A percentile compares a stretch with the other conserved stretches of the same genome.
Evolutionary conservation across 768 basidiomycete species (phyloP).

Genomic region (Udeniomyces megalosporus): DNA sequence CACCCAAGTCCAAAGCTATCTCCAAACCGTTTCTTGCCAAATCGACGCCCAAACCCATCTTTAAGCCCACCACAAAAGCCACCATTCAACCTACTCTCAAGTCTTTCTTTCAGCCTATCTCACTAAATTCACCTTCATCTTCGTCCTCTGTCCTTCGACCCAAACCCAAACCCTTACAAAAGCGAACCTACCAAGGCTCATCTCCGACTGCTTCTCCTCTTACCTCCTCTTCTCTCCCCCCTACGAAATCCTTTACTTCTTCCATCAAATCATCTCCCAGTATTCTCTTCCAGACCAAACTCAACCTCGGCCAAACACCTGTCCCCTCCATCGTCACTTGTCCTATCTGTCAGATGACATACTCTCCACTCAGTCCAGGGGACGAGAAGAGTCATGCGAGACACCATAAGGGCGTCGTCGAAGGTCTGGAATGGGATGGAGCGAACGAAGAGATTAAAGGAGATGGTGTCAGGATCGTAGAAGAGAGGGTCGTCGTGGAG

Average conservation of each 20-base stretch:
- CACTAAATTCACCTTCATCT: neutral
- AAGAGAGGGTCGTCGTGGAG: neutral
- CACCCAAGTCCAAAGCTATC: neutral
- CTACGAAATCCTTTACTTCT: neutral
- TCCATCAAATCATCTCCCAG: neutral
- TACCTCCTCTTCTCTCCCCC: neutral
- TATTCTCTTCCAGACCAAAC: conserved; percentile 8
- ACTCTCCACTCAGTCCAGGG: neutral
- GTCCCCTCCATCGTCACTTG: conserved; percentile 1
- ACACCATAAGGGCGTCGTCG: conserved; percentile 4
- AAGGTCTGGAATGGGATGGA: conserved; percentile 10
- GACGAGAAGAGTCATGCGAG: conserved; percentile 1
- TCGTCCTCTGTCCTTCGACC: neutral
- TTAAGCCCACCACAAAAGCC: neutral
- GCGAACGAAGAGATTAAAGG: neutral
- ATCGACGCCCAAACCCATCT: neutral
- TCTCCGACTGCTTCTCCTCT: neutral
- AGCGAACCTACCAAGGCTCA: neutral
- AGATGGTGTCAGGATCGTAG: neutral
- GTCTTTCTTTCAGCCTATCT: neutral
- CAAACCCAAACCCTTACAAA: neutral
- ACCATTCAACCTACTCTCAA: neutral
- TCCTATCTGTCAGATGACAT: conserved; percentile 14
- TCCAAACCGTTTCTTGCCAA: neutral
- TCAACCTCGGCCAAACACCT: neutral